A percentile compares a stretch with the other conserved stretches of the same genome.
phyloP scores from a whole-genome alignment of 495 filamentous ascomycete species.

The Darksidea phi region DNA sequence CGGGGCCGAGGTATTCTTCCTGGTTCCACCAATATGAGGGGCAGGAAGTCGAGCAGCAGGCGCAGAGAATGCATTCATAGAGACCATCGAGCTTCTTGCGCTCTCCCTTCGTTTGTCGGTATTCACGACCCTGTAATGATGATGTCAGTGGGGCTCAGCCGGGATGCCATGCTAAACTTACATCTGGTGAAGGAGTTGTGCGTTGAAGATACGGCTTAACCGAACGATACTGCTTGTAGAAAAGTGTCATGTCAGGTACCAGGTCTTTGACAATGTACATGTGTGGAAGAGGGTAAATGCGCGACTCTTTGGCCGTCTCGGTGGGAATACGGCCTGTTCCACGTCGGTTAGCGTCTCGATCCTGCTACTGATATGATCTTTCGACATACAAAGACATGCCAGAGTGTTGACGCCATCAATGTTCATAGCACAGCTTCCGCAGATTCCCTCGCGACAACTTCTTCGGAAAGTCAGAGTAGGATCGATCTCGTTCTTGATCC shows the following conservation, averaged over 20 bases:
- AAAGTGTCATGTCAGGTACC: slow-evolving; percentile 92
- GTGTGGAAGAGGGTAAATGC: slow-evolving; percentile 98
- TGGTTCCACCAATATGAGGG: slow-evolving; percentile 99
- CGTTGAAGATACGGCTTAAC: slow-evolving; percentile 98
- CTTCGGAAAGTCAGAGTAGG: slow-evolving; percentile 93
- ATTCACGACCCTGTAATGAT: slow-evolving; percentile 70
- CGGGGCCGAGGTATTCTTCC: slow-evolving; percentile 96
- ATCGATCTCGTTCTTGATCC: slow-evolving; percentile 99
- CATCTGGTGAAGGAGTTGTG: slow-evolving; percentile 71
- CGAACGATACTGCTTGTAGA: slow-evolving; percentile 99
- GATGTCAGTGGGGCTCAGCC: slow-evolving; percentile 4
- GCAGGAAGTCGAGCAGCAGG: slow-evolving; percentile 97
- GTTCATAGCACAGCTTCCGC: slow-evolving; percentile 98
- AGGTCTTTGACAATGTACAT: slow-evolving; percentile 99
- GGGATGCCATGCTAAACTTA: slow-evolving; percentile 47
- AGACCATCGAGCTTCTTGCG: slow-evolving; percentile 96
- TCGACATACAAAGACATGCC: slow-evolving; percentile 88
- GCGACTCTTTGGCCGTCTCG: slow-evolving; percentile 73
- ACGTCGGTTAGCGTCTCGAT: background rate
- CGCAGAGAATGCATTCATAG: slow-evolving; percentile 99
- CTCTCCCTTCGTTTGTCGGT: slow-evolving; percentile 82
- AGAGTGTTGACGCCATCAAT: slow-evolving; percentile 97
- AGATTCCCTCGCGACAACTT: slow-evolving; percentile 96
- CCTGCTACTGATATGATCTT: background rate
- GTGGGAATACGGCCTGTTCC: slow-evolving; percentile 84